phyloP scores from a whole-genome alignment of 306 rosid genomes.

The Styphnolobium japonicum region DNA sequence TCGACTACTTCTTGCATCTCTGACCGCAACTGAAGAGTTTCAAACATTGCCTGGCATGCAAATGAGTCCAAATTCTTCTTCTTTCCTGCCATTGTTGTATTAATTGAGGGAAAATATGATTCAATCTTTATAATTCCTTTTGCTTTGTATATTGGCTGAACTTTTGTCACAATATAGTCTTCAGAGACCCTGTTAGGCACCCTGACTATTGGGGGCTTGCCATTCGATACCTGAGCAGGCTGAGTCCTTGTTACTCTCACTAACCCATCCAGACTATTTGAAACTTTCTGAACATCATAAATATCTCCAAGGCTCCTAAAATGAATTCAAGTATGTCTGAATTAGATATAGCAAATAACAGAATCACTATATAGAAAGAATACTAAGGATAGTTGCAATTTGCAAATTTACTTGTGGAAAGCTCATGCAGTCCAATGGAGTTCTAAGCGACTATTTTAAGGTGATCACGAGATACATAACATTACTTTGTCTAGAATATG shows the following conservation, averaged over 20 bases:
- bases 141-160: constrained; percentile 37
- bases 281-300: constrained; percentile 31
- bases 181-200: constrained; percentile 37
- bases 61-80: constrained; percentile 9
- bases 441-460: background rate
- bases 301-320: constrained; percentile 40
- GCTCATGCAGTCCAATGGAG: background rate
- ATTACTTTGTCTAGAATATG: background rate
- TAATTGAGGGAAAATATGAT: constrained; percentile 32
- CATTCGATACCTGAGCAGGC: constrained; percentile 4
- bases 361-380: too few species aligned
- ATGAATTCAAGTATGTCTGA: background rate
- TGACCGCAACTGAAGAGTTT: constrained; percentile 22
- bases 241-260: constrained; percentile 34
- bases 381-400: too few species aligned
- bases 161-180: constrained; percentile 21
- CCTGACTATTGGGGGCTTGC: constrained; percentile 19
- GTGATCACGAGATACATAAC: background rate
- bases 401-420: too few species aligned
- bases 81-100: constrained; percentile 14
- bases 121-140: constrained; percentile 34
- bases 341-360: background rate
- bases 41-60: constrained; percentile 45
- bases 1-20: constrained; percentile 25
- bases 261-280: constrained; percentile 19